Evolutionary conservation across 441 rosid genomes (phyloP).

Genomic region (Flueggea neowawraea): DNA sequence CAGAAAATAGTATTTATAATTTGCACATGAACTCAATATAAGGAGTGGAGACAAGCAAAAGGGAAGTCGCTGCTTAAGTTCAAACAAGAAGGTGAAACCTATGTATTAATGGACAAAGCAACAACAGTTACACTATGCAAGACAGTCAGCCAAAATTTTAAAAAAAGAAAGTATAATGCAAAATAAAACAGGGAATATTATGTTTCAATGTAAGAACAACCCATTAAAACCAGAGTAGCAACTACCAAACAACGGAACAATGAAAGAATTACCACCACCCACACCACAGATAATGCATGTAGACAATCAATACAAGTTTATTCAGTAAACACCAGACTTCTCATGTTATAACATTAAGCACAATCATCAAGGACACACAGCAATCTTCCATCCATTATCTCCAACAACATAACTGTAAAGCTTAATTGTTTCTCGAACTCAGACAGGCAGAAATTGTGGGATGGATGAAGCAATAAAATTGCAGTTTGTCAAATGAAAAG

Average conservation of each 20-base stretch:
- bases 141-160: neutral
- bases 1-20: neutral
- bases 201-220: neutral
- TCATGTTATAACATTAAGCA: too few species aligned
- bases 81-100: neutral
- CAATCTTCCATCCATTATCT: too few species aligned
- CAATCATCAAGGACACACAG: too few species aligned
- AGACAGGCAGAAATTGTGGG: too few species aligned
- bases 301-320: neutral
- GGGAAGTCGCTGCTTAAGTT: neutral
- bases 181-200: neutral
- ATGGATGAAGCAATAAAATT: too few species aligned
- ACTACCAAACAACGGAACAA: neutral
- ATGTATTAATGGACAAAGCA: neutral
- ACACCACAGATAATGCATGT: neutral
- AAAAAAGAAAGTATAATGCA: neutral
- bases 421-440: too few species aligned
- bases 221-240: constrained; percentile 3
- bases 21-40: too few species aligned
- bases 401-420: too few species aligned
- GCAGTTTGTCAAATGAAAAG: too few species aligned
- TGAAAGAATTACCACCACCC: neutral
- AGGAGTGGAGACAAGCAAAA: neutral
- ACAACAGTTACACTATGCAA: neutral
- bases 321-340: neutral